Conservation (phyloP, 208 protist genomes). For the Wallacemonas sp. region DNA sequence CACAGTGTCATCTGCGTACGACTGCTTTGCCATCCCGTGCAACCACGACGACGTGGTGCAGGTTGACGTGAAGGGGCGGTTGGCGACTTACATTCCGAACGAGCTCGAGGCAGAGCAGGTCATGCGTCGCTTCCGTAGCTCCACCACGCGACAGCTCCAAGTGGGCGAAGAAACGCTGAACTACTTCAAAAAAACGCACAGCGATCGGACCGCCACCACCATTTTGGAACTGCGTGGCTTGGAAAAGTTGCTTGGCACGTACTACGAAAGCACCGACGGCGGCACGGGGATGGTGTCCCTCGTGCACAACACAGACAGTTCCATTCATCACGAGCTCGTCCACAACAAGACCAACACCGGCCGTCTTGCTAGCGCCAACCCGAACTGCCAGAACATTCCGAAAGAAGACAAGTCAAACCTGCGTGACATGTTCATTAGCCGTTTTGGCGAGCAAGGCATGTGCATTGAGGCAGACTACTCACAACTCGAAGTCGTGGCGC, state of each 20-base stretch:
- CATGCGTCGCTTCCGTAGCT: slow-evolving; percentile 79
- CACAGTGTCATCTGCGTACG: slow-evolving; percentile 64
- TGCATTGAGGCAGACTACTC: slow-evolving; percentile 93
- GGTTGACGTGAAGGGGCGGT: slow-evolving; percentile 67
- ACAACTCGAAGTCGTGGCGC: slow-evolving; percentile 90
- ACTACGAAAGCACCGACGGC: slow-evolving; percentile 90
- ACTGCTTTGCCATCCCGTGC: slow-evolving; percentile 80
- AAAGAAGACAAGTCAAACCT: slow-evolving; percentile 89
- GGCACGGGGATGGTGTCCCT: slow-evolving; percentile 92
- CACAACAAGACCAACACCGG: slow-evolving; percentile 93
- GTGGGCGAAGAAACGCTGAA: slow-evolving; percentile 86
- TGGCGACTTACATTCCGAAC: slow-evolving; percentile 68
- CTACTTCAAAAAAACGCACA: slow-evolving; percentile 85
- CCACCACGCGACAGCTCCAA: slow-evolving; percentile 79
- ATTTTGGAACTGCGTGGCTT: slow-evolving; percentile 85
- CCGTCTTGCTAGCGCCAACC: slow-evolving; percentile 84
- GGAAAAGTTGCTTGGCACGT: slow-evolving; percentile 91
- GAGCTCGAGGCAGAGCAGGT: slow-evolving; percentile 84
- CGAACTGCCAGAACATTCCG: slow-evolving; percentile 94
- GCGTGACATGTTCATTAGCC: slow-evolving; percentile 90
- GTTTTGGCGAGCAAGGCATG: slow-evolving; percentile 85
- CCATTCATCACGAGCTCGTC: slow-evolving; percentile 93
- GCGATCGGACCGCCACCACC: slow-evolving; percentile 66
- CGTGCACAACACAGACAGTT: slow-evolving; percentile 86
- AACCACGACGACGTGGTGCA: slow-evolving; percentile 78